Evolutionary conservation across 2,329 filamentous ascomycete genomes (phyloP), one percentile per base, ranked within the genome.

Genomic region (Alternaria postmessia): DNA sequence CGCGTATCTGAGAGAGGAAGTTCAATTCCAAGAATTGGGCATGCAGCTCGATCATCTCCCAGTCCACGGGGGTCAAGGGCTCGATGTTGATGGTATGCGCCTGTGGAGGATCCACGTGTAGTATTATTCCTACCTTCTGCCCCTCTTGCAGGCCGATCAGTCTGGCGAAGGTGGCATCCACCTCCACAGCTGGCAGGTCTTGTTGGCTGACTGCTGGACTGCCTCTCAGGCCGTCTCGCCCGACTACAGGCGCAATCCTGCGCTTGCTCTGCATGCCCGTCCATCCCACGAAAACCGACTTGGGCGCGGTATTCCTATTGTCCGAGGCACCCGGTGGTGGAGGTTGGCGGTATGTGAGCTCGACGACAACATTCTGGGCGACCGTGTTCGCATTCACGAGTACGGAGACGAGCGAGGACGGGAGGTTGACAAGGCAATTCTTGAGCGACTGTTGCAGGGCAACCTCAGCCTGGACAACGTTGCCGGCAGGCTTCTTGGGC

Each of bases 41-140:
- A 81, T 99, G 95, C 2, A 99, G 84, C 79, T 99, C 95, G 70
- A 99, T 98, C 72, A 98, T 96, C 80, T 99, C 95, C 95, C 95
- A 99, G 76, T 99, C 95, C 59, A 96, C 93, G 1, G 94, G 89
- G 0, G 95, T 98, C 71, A 98, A 81, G 34, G 95, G 95, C 77
- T 99, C 96, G 70, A 99, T 98, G 75, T 97, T 93, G 78, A 99
- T 91, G 2, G 94, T 98, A 78, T 97, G 93, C 49, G 93, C 93
- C 65, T 95, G 82, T 2, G 94, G 93, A 49, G 94, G 94, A 75
- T 99, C 93, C 64, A 97, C 81, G 78, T 99, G 95, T 65, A 99
- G 85, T 36, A 83, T 78, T 49, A 90, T 79, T 41, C 84, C 85
- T 66, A 89, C 84, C 81, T 92, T 96, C 75, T 94, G 91, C 51